Evolutionary conservation across 2,329 filamentous ascomycete species (phyloP).

Genomic region (Fusarium liriodendri): DNA sequence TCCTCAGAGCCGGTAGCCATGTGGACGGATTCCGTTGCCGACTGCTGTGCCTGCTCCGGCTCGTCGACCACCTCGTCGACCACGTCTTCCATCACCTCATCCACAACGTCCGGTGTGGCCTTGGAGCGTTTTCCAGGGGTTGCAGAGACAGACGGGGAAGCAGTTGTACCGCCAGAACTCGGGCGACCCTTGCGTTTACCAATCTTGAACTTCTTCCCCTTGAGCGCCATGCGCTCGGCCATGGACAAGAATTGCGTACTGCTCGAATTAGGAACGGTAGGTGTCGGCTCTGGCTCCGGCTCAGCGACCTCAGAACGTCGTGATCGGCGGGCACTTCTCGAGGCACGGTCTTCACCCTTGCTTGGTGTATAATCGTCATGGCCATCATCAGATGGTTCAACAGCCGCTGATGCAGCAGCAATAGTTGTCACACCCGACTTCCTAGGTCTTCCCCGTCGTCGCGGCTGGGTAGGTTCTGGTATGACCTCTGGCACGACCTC

Average conservation of each 20-base stretch:
- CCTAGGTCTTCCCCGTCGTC: conserved; percentile 43
- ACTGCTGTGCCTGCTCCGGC: not conserved
- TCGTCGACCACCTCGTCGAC: not conserved
- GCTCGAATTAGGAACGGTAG: conserved; percentile 13
- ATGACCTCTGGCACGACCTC: not conserved
- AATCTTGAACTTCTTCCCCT: conserved; percentile 66
- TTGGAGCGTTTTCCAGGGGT: not conserved
- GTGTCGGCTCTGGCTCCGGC: conserved; percentile 5
- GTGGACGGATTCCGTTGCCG: not conserved
- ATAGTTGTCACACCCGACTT: conserved; percentile 44
- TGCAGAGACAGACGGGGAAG: conserved; percentile 9
- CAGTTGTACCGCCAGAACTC: conserved; percentile 4
- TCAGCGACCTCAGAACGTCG: conserved; percentile 31
- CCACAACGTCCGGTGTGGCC: not conserved
- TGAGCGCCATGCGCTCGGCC: conserved; percentile 66
- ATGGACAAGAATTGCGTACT: conserved; percentile 61
- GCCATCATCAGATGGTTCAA: conserved; percentile 1
- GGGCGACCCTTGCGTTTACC: conserved; percentile 47
- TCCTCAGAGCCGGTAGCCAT: not conserved
- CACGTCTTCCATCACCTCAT: not conserved
- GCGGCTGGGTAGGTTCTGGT: conserved; percentile 8
- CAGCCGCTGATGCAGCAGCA: conserved; percentile 22
- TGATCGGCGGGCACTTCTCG: conserved; percentile 39
- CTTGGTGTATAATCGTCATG: conserved; percentile 1
- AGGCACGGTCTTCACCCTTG: conserved; percentile 3